Conservation (phyloP, 1,284 basidiomycete genomes). For the Nidula niveotomentosa region DNA sequence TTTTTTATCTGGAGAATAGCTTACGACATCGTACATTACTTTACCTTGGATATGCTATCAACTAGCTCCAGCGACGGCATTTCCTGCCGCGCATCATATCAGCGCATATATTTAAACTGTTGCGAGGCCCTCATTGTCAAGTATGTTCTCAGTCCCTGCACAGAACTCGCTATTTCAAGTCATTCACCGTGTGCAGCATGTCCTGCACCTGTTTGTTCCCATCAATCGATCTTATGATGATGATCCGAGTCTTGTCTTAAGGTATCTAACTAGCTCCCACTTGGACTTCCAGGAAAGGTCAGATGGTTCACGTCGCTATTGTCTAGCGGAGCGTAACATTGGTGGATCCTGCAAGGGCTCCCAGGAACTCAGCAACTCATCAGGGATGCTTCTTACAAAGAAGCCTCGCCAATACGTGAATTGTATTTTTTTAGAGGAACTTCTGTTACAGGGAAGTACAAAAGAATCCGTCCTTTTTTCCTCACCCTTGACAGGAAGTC, state of each 20-base stretch:
- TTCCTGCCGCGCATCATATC: not conserved
- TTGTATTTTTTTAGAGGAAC: no score
- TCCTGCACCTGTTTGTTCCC: slow-evolving; percentile 3
- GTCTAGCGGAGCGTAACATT: not conserved
- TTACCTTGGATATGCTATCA: no score
- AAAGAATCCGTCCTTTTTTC: not conserved
- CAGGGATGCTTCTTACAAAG: not conserved
- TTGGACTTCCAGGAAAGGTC: slow-evolving; percentile 1
- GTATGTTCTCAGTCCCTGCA: no score
- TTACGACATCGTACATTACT: no score
- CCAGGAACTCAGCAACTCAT: not conserved
- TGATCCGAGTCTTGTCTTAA: not conserved
- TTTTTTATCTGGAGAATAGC: no score
- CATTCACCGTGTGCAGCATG: not conserved
- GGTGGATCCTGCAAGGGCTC: not conserved
- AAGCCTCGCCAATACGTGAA: no score
- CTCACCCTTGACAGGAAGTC: not conserved
- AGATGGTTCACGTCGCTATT: not conserved
- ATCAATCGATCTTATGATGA: slow-evolving; percentile 1
- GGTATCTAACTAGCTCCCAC: not conserved
- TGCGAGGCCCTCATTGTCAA: no score
- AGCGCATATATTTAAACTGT: not conserved
- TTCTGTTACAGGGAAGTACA: no score
- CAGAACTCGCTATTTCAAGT: no score
- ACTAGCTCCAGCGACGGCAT: no score